phyloP scores from a whole-genome alignment of 2,329 filamentous ascomycete species.

The Trichoderma lentiforme region DNA sequence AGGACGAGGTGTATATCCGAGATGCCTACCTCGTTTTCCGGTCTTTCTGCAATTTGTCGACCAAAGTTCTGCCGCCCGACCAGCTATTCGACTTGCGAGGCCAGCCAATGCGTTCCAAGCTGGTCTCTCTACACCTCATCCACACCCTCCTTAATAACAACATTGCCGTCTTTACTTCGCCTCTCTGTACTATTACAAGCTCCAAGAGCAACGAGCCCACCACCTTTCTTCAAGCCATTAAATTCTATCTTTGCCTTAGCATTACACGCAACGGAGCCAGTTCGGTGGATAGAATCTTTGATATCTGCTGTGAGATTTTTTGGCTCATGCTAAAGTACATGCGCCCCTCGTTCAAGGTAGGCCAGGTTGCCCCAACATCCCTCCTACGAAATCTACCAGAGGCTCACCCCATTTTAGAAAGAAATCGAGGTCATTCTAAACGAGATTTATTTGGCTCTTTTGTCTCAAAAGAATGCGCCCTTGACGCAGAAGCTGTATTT shows the following conservation, averaged over 20 bases:
- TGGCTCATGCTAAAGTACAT: constrained; percentile 96
- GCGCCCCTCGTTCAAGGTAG: constrained; percentile 85
- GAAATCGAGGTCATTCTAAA: constrained; percentile 98
- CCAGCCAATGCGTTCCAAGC: constrained; percentile 94
- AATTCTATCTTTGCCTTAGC: constrained; percentile 94
- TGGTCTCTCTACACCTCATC: constrained; percentile 91
- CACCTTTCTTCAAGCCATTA: constrained; percentile 88
- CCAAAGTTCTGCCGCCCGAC: constrained; percentile 83
- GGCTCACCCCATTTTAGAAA: constrained; percentile 56
- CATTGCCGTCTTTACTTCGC: constrained; percentile 84
- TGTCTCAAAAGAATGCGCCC: constrained; percentile 84
- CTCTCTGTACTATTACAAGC: constrained; percentile 86
- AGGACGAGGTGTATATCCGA: constrained; percentile 95
- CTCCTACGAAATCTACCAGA: neutral
- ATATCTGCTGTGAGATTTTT: constrained; percentile 95
- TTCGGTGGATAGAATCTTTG: constrained; percentile 86
- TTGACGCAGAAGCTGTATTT: constrained; percentile 91
- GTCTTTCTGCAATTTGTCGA: constrained; percentile 95
- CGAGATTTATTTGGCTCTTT: constrained; percentile 89
- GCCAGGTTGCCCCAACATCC: constrained; percentile 22
- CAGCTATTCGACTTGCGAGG: constrained; percentile 90
- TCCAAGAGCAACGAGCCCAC: constrained; percentile 86
- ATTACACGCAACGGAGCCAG: constrained; percentile 94
- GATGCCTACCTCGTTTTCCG: constrained; percentile 97
- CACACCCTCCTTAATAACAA: constrained; percentile 95